Percentiles rank a stretch among this genome's conserved stretches.
phyloP scores from a whole-genome alignment of 371 early-diverging fungal species.

The Conidiobolus incongruus region DNA sequence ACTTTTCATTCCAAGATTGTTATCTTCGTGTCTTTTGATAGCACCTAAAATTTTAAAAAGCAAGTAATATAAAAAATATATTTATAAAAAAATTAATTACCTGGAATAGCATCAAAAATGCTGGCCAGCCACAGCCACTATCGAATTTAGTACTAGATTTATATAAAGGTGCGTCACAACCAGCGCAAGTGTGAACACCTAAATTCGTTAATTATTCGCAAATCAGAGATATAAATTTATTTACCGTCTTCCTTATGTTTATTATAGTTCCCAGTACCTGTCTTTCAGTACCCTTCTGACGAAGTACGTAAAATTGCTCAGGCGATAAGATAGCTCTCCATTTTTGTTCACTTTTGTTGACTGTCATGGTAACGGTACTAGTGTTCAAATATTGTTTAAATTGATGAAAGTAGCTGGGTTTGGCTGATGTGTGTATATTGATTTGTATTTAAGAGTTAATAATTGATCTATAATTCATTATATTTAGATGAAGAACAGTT shows the following conservation, averaged over 20 bases:
- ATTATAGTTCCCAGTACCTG: constrained; percentile 72
- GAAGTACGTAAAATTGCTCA: constrained; percentile 71
- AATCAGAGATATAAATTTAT: neutral
- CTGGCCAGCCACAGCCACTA: constrained; percentile 82
- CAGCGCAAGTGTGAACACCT: constrained; percentile 74
- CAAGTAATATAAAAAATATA: neutral
- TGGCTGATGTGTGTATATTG: too few relatives aligned
- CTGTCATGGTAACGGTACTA: too few relatives aligned
- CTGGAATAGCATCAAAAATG: constrained; percentile 73
- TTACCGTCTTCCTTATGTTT: constrained; percentile 31
- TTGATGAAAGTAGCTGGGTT: too few relatives aligned
- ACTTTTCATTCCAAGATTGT: constrained; percentile 37
- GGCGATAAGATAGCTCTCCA: constrained; percentile 71
- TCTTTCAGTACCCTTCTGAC: constrained; percentile 76
- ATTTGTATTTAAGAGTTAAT: too few relatives aligned
- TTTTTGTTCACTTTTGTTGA: constrained; percentile 22
- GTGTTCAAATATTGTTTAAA: too few relatives aligned
- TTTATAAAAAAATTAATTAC: constrained; percentile 9
- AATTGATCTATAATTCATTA: too few relatives aligned
- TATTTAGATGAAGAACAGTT: too few relatives aligned
- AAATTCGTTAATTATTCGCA: neutral
- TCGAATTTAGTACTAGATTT: constrained; percentile 75
- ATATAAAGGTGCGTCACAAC: constrained; percentile 75
- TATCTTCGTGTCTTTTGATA: constrained; percentile 49
- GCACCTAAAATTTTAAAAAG: constrained; percentile 25